Conservation (phyloP, 2,329 filamentous ascomycete genomes). For the Botryotinia narcissicola region DNA sequence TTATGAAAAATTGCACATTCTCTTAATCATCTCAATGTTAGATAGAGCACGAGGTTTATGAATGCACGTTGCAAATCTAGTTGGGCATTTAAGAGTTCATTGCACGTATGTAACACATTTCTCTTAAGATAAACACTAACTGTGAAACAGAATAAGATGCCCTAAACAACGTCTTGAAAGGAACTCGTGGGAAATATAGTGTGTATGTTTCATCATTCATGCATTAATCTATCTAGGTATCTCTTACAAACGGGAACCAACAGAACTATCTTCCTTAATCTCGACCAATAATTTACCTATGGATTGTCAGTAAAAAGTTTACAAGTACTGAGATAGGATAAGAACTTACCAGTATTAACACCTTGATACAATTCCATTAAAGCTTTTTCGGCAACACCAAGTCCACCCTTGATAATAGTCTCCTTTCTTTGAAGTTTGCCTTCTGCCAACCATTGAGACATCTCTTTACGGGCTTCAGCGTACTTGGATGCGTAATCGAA, state of each 20-base stretch:
- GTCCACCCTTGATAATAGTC: constrained; percentile 67
- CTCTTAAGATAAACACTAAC: neutral
- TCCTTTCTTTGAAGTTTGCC: constrained; percentile 72
- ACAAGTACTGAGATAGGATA: neutral
- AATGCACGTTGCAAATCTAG: neutral
- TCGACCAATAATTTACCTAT: constrained; percentile 55
- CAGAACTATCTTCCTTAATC: constrained; percentile 42
- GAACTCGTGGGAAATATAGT: neutral
- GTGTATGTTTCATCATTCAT: neutral
- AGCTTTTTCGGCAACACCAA: constrained; percentile 60
- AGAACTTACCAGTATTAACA: constrained; percentile 59
- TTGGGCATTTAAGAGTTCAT: neutral
- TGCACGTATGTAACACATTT: neutral
- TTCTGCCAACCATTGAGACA: constrained; percentile 66
- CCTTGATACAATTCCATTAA: constrained; percentile 65
- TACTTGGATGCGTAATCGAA: constrained; percentile 64
- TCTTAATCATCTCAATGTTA: neutral
- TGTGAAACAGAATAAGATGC: neutral
- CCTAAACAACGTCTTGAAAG: neutral
- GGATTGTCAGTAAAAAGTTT: neutral
- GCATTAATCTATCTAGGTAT: neutral
- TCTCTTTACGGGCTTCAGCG: constrained; percentile 55
- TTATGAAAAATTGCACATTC: neutral
- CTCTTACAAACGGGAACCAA: constrained; percentile 23
- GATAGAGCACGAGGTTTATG: neutral